These are phyloP conservation scores for Cocos nucifera DNA, from an alignment of 176 grass and related monocot species.

Conservation along the genomic window DNA sequence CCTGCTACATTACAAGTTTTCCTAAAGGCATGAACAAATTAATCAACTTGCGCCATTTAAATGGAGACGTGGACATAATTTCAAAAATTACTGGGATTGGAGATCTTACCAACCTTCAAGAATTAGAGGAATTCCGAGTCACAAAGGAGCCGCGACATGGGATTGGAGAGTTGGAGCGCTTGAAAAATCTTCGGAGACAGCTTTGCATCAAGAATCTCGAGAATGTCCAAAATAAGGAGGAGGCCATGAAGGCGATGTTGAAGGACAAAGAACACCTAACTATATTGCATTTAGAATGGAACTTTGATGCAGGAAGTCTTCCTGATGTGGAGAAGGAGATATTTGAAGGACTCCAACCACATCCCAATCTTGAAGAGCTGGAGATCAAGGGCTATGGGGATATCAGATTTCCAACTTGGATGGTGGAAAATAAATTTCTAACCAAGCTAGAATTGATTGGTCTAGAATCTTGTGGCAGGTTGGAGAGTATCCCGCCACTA, in stretches of 20 bases:
- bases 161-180: conserved; percentile 1
- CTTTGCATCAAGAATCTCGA: conserved; percentile 1
- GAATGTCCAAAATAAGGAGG: neutral
- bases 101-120: conserved; percentile 17
- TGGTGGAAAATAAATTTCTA: neutral
- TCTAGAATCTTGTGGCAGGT: neutral
- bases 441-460: conserved; percentile 2
- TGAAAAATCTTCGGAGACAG: neutral
- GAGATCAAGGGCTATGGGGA: neutral
- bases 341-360: too few relatives aligned
- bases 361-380: neutral
- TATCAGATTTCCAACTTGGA: conserved; percentile 8
- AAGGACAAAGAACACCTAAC: neutral
- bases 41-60: conserved; percentile 26
- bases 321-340: neutral
- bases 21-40: conserved; percentile 23
- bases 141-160: neutral
- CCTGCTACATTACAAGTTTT: conserved; percentile 1
- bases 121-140: conserved; percentile 19
- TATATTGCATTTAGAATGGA: too few relatives aligned
- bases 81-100: conserved; percentile 14
- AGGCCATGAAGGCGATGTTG: neutral
- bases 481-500: conserved; percentile 8
- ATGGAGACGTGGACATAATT: conserved; percentile 6
- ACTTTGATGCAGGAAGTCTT: too few relatives aligned